Conservation (phyloP, 2,329 filamentous ascomycete genomes). For the Fusarium nematophilum region DNA sequence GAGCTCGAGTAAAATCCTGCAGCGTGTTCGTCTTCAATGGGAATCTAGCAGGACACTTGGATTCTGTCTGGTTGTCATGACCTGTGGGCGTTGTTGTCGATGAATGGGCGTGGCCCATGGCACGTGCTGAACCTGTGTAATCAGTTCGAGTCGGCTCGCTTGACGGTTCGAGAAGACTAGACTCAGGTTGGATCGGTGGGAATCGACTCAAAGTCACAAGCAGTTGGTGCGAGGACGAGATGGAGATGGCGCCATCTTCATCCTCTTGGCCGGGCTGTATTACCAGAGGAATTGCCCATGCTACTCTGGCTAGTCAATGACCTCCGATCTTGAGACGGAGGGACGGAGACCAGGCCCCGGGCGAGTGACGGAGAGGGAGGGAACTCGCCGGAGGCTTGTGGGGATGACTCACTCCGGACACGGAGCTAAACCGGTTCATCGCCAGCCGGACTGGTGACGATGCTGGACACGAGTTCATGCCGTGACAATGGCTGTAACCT, state of each 20-base stretch:
- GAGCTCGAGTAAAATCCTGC: constrained; percentile 29
- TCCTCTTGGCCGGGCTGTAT: too few species aligned
- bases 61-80: constrained; percentile 19
- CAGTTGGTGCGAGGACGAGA: too few species aligned
- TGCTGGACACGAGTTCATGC: constrained; percentile 30
- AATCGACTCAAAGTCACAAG: too few species aligned
- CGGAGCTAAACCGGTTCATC: constrained; percentile 17
- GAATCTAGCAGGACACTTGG: constrained; percentile 22
- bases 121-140: background rate
- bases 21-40: constrained; percentile 30
- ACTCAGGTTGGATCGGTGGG: too few species aligned
- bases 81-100: background rate
- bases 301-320: background rate
- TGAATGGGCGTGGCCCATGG: background rate
- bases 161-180: constrained; percentile 5
- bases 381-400: constrained; percentile 31
- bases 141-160: constrained; percentile 7
- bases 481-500: constrained; percentile 21
- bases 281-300: too few species aligned
- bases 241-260: too few species aligned
- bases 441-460: constrained; percentile 18
- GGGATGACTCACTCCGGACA: constrained; percentile 28
- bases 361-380: constrained; percentile 13
- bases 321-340: constrained; percentile 17
- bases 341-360: constrained; percentile 23